These are phyloP conservation scores for Lignosus rhinocerotis DNA, from an alignment of 1,284 basidiomycete species.

Conservation along the genomic window DNA sequence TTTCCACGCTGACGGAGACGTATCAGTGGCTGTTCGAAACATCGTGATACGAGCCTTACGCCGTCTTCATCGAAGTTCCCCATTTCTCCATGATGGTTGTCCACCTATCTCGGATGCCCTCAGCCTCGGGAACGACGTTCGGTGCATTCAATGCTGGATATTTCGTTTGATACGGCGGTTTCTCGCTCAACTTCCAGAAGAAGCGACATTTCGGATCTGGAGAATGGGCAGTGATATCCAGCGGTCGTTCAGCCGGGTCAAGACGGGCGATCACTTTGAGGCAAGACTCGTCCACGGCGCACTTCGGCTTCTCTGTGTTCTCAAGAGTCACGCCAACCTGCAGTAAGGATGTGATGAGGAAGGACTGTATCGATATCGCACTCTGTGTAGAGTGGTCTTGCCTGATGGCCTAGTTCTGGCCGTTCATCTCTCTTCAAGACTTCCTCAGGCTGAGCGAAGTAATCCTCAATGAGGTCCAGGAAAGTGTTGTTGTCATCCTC, in stretches of 20 bases:
- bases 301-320: slow-evolving; percentile 91
- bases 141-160: slow-evolving; percentile 76
- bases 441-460: slow-evolving; percentile 74
- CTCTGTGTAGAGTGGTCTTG: background rate
- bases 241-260: slow-evolving; percentile 74
- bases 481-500: slow-evolving; percentile 79
- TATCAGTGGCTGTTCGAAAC: background rate
- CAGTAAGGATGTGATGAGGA: background rate
- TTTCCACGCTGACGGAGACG: slow-evolving; percentile 61
- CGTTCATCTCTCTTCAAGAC: slow-evolving; percentile 74
- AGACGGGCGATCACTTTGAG: slow-evolving; percentile 70
- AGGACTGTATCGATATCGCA: background rate
- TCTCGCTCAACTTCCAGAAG: slow-evolving; percentile 85
- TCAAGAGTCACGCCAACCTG: slow-evolving; percentile 83
- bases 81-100: slow-evolving; percentile 73
- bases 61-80: slow-evolving; percentile 83
- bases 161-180: slow-evolving; percentile 74
- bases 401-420: slow-evolving; percentile 75
- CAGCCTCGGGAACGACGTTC: slow-evolving; percentile 74
- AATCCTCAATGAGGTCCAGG: slow-evolving; percentile 83
- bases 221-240: slow-evolving; percentile 76
- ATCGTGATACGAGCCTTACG: slow-evolving; percentile 44
- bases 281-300: slow-evolving; percentile 76
- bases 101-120: slow-evolving; percentile 63
- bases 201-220: slow-evolving; percentile 93